Evolutionary conservation across 2,329 filamentous ascomycete species (phyloP).

Genomic region (Madurella fahalii): DNA sequence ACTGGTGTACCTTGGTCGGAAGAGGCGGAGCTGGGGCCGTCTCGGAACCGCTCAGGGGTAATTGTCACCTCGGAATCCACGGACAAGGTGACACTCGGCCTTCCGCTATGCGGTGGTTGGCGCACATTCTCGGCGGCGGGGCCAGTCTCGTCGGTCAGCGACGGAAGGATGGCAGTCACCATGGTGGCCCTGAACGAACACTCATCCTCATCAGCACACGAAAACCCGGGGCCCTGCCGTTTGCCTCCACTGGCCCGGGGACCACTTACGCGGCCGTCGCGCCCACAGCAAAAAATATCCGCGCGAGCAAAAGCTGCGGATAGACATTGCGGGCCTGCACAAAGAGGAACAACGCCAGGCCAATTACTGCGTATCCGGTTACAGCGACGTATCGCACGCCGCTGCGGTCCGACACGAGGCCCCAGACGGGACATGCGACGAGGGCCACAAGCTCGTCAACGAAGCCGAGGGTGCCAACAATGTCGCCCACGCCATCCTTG

Average conservation of each 20-base stretch:
- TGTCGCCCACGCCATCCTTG: constrained; percentile 68
- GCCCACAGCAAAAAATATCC: constrained; percentile 84
- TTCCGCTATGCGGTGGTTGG: constrained; percentile 39
- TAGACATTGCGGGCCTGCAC: constrained; percentile 86
- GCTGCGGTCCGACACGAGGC: constrained; percentile 69
- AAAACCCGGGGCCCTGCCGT: background rate
- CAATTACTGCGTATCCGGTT: constrained; percentile 77
- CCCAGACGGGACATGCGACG: constrained; percentile 76
- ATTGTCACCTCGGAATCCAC: constrained; percentile 72
- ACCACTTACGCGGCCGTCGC: constrained; percentile 73
- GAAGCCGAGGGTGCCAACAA: constrained; percentile 81
- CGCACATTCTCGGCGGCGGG: constrained; percentile 24
- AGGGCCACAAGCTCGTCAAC: constrained; percentile 79
- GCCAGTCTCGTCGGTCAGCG: constrained; percentile 52
- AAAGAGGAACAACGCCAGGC: constrained; percentile 69
- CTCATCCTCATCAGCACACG: background rate
- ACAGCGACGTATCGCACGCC: constrained; percentile 71
- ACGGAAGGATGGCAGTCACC: constrained; percentile 91
- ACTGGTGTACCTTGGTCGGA: constrained; percentile 4
- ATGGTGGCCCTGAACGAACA: constrained; percentile 64
- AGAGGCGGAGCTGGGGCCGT: constrained; percentile 9
- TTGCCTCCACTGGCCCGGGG: background rate
- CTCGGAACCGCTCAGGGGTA: constrained; percentile 57
- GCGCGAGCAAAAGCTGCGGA: constrained; percentile 78
- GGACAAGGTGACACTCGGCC: constrained; percentile 61